Percentiles rank a stretch among this genome's conserved stretches.
phyloP scores from a whole-genome alignment of 139 green algal genomes.

The Picochlorum sp. region DNA sequence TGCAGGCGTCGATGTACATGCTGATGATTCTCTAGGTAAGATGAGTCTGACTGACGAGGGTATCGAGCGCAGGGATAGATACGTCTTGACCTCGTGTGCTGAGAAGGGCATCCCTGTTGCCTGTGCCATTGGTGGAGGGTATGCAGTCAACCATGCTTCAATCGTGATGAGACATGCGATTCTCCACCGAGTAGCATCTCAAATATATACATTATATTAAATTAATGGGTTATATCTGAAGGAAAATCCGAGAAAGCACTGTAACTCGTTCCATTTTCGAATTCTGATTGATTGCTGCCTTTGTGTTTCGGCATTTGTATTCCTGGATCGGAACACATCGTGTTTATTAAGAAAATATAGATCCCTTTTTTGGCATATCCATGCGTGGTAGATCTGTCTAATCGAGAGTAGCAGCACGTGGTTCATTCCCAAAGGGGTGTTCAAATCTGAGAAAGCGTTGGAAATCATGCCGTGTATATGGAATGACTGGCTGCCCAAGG shows the following conservation, averaged over 20 bases:
- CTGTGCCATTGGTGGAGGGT: slow-evolving; percentile 46
- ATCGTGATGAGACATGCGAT: slow-evolving; percentile 40
- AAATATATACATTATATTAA: background rate
- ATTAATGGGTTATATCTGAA: background rate
- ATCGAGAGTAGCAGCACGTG: too few species aligned
- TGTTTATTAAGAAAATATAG: too few species aligned
- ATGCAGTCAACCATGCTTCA: slow-evolving; percentile 27
- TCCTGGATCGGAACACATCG: too few species aligned
- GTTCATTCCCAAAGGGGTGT: background rate
- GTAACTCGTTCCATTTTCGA: too few species aligned
- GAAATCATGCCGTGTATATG: slow-evolving; percentile 21
- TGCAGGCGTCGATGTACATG: slow-evolving; percentile 47
- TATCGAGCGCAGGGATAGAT: slow-evolving; percentile 32
- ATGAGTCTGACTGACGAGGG: slow-evolving; percentile 31
- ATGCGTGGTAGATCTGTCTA: too few species aligned
- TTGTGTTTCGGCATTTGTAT: too few species aligned
- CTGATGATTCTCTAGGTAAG: slow-evolving; percentile 38
- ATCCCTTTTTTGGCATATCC: too few species aligned
- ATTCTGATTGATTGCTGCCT: too few species aligned
- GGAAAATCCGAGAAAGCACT: background rate
- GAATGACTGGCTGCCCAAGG: slow-evolving; percentile 41
- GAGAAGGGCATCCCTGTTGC: slow-evolving; percentile 28
- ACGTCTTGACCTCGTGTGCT: slow-evolving; percentile 30
- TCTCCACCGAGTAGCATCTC: slow-evolving; percentile 33
- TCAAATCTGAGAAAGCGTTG: background rate